Evolutionary conservation across 164 flowering plant species (phyloP).

Genomic region (Vitis amurensis): DNA sequence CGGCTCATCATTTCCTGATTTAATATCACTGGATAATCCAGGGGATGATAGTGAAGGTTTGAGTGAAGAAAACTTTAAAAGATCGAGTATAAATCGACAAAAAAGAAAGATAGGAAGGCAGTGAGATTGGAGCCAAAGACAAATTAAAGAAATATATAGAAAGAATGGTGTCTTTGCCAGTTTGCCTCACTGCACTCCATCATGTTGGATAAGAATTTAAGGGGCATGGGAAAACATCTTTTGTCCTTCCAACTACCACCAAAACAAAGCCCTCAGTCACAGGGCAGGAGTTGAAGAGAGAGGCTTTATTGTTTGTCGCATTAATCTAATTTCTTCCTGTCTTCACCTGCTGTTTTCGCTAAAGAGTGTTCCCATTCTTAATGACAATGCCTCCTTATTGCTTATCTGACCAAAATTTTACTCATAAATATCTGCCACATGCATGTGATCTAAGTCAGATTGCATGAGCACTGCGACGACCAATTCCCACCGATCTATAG

Average conservation of each 20-base stretch:
- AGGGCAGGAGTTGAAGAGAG: constrained; percentile 3
- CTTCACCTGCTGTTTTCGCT: constrained; percentile 12
- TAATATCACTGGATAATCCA: no score
- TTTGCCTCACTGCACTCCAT: constrained; percentile 11
- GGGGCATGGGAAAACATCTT: constrained; percentile 29
- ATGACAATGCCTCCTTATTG: constrained; percentile 18
- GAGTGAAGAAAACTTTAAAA: no score
- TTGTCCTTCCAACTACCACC: constrained; percentile 31
- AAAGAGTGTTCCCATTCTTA: constrained; percentile 21
- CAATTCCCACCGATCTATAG: no score
- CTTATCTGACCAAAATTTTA: constrained; percentile 11
- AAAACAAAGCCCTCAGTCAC: constrained; percentile 27
- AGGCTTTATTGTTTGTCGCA: constrained; percentile 11
- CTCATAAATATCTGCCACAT: constrained; percentile 8
- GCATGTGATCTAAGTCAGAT: constrained; percentile 6
- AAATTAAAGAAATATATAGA: not conserved
- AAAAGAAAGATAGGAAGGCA: not conserved
- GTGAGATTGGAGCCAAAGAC: not conserved
- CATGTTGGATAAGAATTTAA: constrained; percentile 37
- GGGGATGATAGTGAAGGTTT: no score
- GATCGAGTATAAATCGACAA: no score
- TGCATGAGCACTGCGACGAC: not conserved
- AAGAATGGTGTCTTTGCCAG: not conserved
- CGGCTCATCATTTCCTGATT: no score
- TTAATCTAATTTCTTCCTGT: constrained; percentile 7